Percentiles rank a stretch among this genome's conserved stretches.
Evolutionary conservation across 129 eudicot genomes (phyloP).

Genomic region (Centrapalus pauciflorus): DNA sequence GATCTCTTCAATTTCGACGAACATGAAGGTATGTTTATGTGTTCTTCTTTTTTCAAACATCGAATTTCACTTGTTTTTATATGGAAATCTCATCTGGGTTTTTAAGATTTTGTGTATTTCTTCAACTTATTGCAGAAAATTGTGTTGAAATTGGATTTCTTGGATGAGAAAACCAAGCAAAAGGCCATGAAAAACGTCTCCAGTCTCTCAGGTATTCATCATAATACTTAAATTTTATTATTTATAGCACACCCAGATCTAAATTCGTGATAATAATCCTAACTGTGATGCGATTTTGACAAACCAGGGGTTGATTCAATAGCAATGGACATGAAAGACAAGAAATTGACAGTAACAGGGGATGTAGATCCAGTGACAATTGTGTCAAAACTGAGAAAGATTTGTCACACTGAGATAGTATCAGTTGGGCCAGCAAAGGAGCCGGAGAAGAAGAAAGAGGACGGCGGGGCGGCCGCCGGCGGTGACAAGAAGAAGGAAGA

Average conservation of each 20-base stretch:
- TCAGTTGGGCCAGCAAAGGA: conserved; percentile 91
- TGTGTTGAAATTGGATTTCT: conserved; percentile 65
- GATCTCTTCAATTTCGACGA: conserved; percentile 21
- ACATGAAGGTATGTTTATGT: conserved; percentile 25
- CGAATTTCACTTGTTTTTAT: neutral
- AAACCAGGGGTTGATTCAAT: conserved; percentile 69
- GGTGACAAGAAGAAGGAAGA: conserved; percentile 47
- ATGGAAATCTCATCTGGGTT: neutral
- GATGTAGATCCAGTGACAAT: conserved; percentile 66
- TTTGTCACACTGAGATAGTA: conserved; percentile 59
- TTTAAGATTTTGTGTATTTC: neutral
- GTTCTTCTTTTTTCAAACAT: neutral
- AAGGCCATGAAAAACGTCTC: conserved; percentile 85
- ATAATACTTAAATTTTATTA: neutral
- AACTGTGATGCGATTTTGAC: neutral
- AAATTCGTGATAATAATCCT: neutral
- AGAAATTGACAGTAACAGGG: conserved; percentile 74
- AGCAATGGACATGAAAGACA: conserved; percentile 70
- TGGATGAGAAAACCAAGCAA: conserved; percentile 72
- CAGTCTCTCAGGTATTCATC: conserved; percentile 54
- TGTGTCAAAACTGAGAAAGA: conserved; percentile 63
- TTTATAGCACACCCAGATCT: conserved; percentile 23
- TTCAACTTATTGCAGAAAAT: conserved; percentile 50
- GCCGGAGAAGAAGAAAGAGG: conserved; percentile 73
- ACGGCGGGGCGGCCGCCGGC: conserved; percentile 31